Conservation (phyloP, 352 stramenopile genomes). For the Globisporangium abappressorium region DNA sequence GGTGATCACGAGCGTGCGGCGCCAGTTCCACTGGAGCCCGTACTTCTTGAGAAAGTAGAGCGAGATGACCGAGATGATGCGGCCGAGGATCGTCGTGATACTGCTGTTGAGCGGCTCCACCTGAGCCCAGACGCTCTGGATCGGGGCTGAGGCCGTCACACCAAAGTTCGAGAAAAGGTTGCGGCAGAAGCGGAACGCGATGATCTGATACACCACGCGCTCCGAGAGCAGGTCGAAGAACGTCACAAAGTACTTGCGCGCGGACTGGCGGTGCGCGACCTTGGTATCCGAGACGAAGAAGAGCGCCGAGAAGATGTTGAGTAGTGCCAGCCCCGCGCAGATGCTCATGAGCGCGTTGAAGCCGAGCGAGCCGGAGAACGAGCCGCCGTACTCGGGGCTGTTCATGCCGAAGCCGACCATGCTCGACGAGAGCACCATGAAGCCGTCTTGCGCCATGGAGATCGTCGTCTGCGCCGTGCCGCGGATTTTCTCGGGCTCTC, state of each 20-base stretch:
- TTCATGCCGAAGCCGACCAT: constrained; percentile 26
- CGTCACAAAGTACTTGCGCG: constrained; percentile 8
- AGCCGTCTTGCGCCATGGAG: constrained; percentile 25
- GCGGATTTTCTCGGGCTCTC: constrained; percentile 19
- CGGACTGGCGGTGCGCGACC: constrained; percentile 4
- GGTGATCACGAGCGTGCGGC: constrained; percentile 15
- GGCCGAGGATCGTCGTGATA: constrained; percentile 15
- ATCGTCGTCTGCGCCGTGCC: constrained; percentile 31
- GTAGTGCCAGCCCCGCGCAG: constrained; percentile 11
- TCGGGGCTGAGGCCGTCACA: constrained; percentile 9
- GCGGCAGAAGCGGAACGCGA: constrained; percentile 22
- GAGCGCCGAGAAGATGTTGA: constrained; percentile 18
- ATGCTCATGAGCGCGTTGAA: constrained; percentile 19
- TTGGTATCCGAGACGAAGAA: constrained; percentile 20
- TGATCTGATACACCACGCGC: constrained; percentile 22
- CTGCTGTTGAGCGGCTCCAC: constrained; percentile 19
- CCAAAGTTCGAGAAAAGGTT: constrained; percentile 19
- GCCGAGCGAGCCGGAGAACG: constrained; percentile 21
- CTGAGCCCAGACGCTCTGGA: constrained; percentile 19
- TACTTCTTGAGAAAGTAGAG: constrained; percentile 22
- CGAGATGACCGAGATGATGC: constrained; percentile 11
- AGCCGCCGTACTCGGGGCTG: constrained; percentile 22
- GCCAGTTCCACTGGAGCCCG: constrained; percentile 23
- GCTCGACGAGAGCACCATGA: constrained; percentile 16
- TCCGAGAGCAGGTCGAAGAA: constrained; percentile 18